phyloP scores from a whole-genome alignment of 2,329 filamentous ascomycete species.

The Mycogone perniciosa region DNA sequence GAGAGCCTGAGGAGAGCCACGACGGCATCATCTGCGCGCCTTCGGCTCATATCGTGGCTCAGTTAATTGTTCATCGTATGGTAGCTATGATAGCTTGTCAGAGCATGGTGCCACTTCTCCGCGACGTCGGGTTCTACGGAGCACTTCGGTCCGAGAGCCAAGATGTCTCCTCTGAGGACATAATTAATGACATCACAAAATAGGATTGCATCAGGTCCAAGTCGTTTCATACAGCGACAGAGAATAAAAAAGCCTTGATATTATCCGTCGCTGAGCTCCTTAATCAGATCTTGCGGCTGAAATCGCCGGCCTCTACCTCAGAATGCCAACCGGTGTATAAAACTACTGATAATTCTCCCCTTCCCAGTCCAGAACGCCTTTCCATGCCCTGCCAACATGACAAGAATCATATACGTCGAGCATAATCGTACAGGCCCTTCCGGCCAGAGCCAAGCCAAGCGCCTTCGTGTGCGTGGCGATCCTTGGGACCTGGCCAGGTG shows the following conservation, averaged over 20 bases:
- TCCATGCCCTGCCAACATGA: slow-evolving; percentile 17
- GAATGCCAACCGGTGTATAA: slow-evolving; percentile 11
- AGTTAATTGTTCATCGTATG: slow-evolving; percentile 23
- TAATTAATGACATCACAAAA: neutral
- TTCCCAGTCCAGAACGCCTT: slow-evolving; percentile 13
- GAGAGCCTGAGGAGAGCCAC: slow-evolving; percentile 22
- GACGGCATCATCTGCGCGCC: slow-evolving; percentile 22
- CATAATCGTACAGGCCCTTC: slow-evolving; percentile 17
- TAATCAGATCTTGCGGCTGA: slow-evolving; percentile 7
- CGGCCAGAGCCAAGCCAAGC: slow-evolving; percentile 8
- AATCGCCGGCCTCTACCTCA: slow-evolving; percentile 6
- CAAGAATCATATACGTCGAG: slow-evolving; percentile 14
- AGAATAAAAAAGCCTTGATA: slow-evolving; percentile 8
- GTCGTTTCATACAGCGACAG: neutral
- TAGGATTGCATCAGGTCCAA: neutral
- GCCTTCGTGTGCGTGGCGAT: neutral
- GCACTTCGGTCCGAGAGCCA: slow-evolving; percentile 6
- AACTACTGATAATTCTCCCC: slow-evolving; percentile 7
- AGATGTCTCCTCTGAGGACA: neutral
- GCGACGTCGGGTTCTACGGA: neutral
- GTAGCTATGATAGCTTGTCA: neutral
- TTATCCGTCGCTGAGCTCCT: slow-evolving; percentile 11
- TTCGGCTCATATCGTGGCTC: slow-evolving; percentile 23
- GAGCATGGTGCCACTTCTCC: slow-evolving; percentile 7
- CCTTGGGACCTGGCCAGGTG: neutral